Percentiles rank a stretch among this genome's conserved stretches.
phyloP scores from a whole-genome alignment of 805 yeast genomes.

The Hanseniaspora jakobsenii region DNA sequence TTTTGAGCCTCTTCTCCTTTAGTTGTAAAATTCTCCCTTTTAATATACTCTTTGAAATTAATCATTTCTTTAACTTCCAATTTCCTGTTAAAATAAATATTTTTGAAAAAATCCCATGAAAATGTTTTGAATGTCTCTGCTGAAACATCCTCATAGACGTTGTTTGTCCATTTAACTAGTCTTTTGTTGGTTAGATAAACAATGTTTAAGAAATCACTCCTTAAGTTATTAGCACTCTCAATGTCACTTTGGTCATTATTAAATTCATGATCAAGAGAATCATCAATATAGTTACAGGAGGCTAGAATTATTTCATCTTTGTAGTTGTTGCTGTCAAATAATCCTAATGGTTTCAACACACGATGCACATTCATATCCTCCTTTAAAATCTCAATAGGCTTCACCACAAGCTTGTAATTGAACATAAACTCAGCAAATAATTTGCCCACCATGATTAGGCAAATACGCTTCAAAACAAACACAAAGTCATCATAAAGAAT shows the following conservation, averaged over 20 bases:
- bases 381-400: background rate
- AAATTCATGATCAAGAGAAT: background rate
- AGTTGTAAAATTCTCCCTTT: background rate
- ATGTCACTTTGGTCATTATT: background rate
- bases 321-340: background rate
- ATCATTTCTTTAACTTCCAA: slow-evolving; percentile 7
- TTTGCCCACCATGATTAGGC: slow-evolving; percentile 12
- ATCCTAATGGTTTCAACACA: background rate
- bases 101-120: slow-evolving; percentile 7
- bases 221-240: too few species aligned
- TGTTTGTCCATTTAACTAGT: slow-evolving; percentile 11
- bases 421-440: slow-evolving; percentile 1
- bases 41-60: background rate
- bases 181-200: slow-evolving; percentile 11
- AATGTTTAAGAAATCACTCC: slow-evolving; percentile 10
- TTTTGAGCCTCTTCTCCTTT: too few species aligned
- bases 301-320: slow-evolving; percentile 2
- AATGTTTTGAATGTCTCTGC: slow-evolving; percentile 7
- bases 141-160: background rate
- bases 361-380: slow-evolving; percentile 4
- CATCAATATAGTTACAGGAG: slow-evolving; percentile 3
- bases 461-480: slow-evolving; percentile 6
- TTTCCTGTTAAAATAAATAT: slow-evolving; percentile 4
- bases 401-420: slow-evolving; percentile 7
- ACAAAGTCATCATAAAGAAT: background rate